Percentiles rank a stretch among this genome's conserved stretches.
These are phyloP conservation scores for Plectosphaerella sp. DNA, from an alignment of 2,329 filamentous ascomycete species.

Conservation along the genomic window DNA sequence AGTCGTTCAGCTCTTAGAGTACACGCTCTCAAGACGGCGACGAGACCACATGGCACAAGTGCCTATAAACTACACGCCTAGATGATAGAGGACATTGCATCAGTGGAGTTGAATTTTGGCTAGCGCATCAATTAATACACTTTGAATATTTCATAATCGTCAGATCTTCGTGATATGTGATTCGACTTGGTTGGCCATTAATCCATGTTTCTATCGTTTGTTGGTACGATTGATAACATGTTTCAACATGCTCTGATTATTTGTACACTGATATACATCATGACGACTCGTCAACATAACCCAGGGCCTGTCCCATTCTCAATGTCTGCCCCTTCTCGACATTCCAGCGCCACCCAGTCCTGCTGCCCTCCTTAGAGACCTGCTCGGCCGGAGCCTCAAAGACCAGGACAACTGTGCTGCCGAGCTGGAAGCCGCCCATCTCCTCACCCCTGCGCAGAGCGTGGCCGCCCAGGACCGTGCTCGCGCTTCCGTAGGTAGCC, in stretches of 20 bases:
- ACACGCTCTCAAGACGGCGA: neutral
- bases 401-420: conserved; percentile 90
- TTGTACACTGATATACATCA: neutral
- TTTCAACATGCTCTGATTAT: neutral
- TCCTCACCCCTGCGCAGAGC: conserved; percentile 85
- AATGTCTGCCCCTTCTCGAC: conserved; percentile 85
- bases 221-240: no score
- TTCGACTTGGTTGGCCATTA: neutral
- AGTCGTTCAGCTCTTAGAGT: conserved; percentile 52
- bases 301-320: conserved; percentile 83
- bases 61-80: neutral
- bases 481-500: conserved; percentile 80
- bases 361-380: conserved; percentile 36
- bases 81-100: conserved; percentile 1
- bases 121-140: conserved; percentile 7
- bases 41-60: neutral
- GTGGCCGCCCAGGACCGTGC: conserved; percentile 73
- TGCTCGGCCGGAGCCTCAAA: conserved; percentile 73
- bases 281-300: conserved; percentile 59
- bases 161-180: neutral
- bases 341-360: conserved; percentile 76
- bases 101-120: conserved; percentile 6
- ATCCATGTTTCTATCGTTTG: neutral
- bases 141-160: neutral
- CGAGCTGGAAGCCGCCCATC: conserved; percentile 96